Evolutionary conservation across 2,329 filamentous ascomycete genomes (phyloP).

Genomic region (Diaporthe vexans): DNA sequence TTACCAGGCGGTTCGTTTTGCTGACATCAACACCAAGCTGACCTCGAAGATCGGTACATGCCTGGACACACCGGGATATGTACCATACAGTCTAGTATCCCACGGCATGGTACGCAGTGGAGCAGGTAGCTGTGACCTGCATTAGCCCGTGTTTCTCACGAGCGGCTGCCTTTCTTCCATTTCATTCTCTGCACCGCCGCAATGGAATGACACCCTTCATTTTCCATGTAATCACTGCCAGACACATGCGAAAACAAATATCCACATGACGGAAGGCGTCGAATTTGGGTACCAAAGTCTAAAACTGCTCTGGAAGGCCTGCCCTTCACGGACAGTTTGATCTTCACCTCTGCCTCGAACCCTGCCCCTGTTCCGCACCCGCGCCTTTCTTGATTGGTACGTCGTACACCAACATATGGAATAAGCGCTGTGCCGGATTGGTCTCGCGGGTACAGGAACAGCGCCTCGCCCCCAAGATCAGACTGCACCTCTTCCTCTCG

Average conservation of each 20-base stretch:
- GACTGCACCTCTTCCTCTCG: conserved; percentile 31
- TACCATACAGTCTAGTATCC: not conserved
- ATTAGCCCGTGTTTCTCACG: conserved; percentile 30
- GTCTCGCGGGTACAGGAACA: conserved; percentile 38
- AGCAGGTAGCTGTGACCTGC: conserved; percentile 25
- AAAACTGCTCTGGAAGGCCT: conserved; percentile 14
- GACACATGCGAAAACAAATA: not conserved
- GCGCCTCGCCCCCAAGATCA: conserved; percentile 41
- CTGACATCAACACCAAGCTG: conserved; percentile 20
- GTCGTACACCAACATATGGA: conserved; percentile 40
- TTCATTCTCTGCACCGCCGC: conserved; percentile 32
- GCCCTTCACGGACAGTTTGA: conserved; percentile 17
- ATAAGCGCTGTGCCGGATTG: conserved; percentile 42
- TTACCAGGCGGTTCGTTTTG: not conserved
- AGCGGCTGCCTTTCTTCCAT: conserved; percentile 40
- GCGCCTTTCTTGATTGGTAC: conserved; percentile 40
- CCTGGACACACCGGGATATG: not conserved
- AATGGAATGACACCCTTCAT: conserved; percentile 23
- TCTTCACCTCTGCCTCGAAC: conserved; percentile 32
- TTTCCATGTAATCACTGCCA: conserved; percentile 2
- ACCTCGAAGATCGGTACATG: not conserved
- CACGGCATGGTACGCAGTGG: conserved; percentile 24
- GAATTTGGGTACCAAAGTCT: conserved; percentile 12
- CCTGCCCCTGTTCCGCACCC: conserved; percentile 35
- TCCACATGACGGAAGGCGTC: conserved; percentile 8